These are phyloP conservation scores for Phytophthora ohioensis DNA, from an alignment of 352 stramenopile genomes.

Conservation along the genomic window DNA sequence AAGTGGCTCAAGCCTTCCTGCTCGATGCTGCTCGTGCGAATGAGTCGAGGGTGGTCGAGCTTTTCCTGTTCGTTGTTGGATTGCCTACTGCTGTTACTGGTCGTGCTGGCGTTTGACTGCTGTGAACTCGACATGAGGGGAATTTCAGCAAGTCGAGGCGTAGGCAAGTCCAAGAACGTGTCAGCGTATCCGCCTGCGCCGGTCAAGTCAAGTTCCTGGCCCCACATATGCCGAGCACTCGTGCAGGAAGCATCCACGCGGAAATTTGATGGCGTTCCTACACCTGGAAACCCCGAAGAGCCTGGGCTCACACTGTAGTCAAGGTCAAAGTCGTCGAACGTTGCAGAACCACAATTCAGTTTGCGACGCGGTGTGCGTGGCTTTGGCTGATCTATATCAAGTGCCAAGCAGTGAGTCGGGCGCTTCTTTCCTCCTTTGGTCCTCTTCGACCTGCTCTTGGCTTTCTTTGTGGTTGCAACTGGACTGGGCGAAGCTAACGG, in stretches of 20 bases:
- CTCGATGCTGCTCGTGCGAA: conserved; percentile 76
- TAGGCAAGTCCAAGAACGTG: conserved; percentile 81
- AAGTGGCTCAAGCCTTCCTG: conserved; percentile 83
- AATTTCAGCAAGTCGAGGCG: conserved; percentile 66
- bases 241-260: conserved; percentile 39
- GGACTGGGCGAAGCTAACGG: conserved; percentile 25
- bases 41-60: conserved; percentile 63
- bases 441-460: conserved; percentile 53
- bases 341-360: conserved; percentile 58
- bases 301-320: conserved; percentile 29
- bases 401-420: conserved; percentile 53
- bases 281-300: conserved; percentile 51
- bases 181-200: conserved; percentile 52
- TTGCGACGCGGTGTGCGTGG: conserved; percentile 74
- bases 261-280: conserved; percentile 79
- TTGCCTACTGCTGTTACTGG: conserved; percentile 28
- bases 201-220: conserved; percentile 67
- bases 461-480: conserved; percentile 32
- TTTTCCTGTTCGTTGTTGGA: conserved; percentile 25
- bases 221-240: conserved; percentile 64
- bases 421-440: conserved; percentile 63
- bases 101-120: conserved; percentile 31
- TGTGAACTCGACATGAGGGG: conserved; percentile 32
- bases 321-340: conserved; percentile 69
- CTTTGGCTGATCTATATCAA: conserved; percentile 71